phyloP scores from a whole-genome alignment of 1,139 yeast species.

The Yamadazyma sp. region DNA sequence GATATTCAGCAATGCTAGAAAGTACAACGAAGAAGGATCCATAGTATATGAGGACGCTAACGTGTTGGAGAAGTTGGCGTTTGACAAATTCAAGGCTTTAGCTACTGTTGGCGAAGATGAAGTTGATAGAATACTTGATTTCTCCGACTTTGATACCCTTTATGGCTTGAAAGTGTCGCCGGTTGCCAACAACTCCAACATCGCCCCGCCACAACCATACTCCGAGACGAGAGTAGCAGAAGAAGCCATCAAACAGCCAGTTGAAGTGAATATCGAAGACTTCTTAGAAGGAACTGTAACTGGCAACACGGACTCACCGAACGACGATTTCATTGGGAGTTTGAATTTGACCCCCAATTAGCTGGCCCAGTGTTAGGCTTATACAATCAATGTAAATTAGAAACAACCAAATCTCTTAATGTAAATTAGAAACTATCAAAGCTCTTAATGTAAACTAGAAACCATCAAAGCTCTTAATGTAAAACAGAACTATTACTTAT shows the following conservation, averaged over 20 bases:
- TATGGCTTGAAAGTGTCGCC: constrained; percentile 42
- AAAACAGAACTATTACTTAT: too few species aligned
- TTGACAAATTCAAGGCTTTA: constrained; percentile 31
- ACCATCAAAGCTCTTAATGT: too few species aligned
- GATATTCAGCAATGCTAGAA: constrained; percentile 80
- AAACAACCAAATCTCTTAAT: too few species aligned
- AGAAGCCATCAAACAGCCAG: constrained; percentile 5
- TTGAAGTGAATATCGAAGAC: constrained; percentile 1
- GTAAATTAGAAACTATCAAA: not conserved
- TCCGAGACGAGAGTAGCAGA: not conserved
- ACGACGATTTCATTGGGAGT: not conserved
- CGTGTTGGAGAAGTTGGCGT: constrained; percentile 54
- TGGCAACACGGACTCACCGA: too few species aligned
- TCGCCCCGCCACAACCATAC: not conserved
- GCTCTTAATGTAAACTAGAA: too few species aligned
- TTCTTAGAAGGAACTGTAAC: not conserved
- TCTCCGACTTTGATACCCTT: constrained; percentile 48
- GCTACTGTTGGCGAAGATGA: constrained; percentile 24
- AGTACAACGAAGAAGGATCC: constrained; percentile 90
- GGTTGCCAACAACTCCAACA: constrained; percentile 4
- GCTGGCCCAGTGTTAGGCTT: not conserved
- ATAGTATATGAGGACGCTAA: constrained; percentile 77
- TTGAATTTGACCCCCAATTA: constrained; percentile 4
- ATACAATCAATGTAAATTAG: constrained; percentile 7
- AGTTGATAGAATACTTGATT: constrained; percentile 39